Base-by-base conservation (phyloP, 139 green algal species). In the Gonium pectorale region DNA sequence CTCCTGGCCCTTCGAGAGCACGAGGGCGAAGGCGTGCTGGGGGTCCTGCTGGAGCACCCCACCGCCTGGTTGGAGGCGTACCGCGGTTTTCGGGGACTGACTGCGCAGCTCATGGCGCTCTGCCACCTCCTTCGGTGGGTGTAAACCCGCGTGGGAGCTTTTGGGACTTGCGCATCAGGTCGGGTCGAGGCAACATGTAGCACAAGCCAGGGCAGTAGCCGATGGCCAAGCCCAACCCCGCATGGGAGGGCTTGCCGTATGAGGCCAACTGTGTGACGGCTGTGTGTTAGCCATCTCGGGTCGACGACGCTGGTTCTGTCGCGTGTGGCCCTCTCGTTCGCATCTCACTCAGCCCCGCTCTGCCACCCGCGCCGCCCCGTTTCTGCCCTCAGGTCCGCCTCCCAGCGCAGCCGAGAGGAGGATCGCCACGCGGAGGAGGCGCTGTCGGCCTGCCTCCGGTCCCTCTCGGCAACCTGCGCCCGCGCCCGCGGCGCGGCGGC, bases 51-150 rank as follows among this genome's bases (percentile, higher is more conserved):
- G 75, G 56, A 82, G 56, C 75, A 82, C 35, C 37, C 52, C 59
- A 29, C 75, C 2, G 40, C 40, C 6, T 82, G 75, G 75, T 40
- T 82, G 35, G 75, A 82, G 40, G 35, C 64, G 21, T 82, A 82
- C 59, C 40, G 75, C 13, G 75, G 40, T 11, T 72, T 82, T 29
- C 75, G 75, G 29, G 41, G 9, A 29, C 56, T 82, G 15, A 82
- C 75, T 19, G 59, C 59, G 27, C 75, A 82, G n/a, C 56, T 82
- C 5, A 29, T 71, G 1, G 59, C 17, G 2, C 37, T 82, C 0
- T 37, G 31, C 21, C 33, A 29, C 27, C 44, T 82, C 9, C 21
- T 82, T 0, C 44, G 59, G 75, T 82, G 41, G 21, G 70, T 78
- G 22, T 40, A 26, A 11, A 72, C 35, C 31, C n/a, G n/a, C 9